Conservation (phyloP, 441 rosid species). For the Adansonia gregorii region DNA sequence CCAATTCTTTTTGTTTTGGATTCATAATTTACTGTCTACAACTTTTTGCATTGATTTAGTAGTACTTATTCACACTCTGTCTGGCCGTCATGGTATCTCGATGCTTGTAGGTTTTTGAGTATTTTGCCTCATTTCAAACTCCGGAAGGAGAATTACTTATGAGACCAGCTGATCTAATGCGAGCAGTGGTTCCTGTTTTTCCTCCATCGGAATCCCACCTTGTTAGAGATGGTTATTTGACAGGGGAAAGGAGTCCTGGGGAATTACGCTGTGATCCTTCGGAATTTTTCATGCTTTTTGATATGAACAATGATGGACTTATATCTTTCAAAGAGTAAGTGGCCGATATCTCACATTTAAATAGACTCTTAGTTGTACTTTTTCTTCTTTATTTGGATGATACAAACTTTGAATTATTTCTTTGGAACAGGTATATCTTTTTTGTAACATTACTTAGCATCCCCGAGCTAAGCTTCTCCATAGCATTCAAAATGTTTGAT, state of each 20-base stretch:
- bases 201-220: conserved; percentile 89
- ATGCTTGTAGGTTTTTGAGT: conserved; percentile 71
- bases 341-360: not conserved
- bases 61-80: not conserved
- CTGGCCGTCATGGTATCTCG: not conserved
- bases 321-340: conserved; percentile 96
- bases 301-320: conserved; percentile 72
- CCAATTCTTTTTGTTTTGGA: not conserved
- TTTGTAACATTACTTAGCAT: conserved; percentile 85
- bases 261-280: conserved; percentile 77
- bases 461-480: conserved; percentile 85
- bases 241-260: conserved; percentile 89
- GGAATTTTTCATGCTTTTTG: conserved; percentile 87
- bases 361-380: not conserved
- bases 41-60: not conserved
- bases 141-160: conserved; percentile 71
- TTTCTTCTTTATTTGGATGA: conserved; percentile 3
- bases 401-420: conserved; percentile 16
- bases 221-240: conserved; percentile 87
- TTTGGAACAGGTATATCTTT: conserved; percentile 78
- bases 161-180: conserved; percentile 89
- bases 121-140: conserved; percentile 69
- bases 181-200: conserved; percentile 85
- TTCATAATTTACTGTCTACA: not conserved
- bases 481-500: conserved; percentile 94